Percentiles rank a stretch among this genome's conserved stretches.
These are phyloP conservation scores for Chlamydomonas incerta DNA, from an alignment of 139 green algal species.

Conservation along the genomic window DNA sequence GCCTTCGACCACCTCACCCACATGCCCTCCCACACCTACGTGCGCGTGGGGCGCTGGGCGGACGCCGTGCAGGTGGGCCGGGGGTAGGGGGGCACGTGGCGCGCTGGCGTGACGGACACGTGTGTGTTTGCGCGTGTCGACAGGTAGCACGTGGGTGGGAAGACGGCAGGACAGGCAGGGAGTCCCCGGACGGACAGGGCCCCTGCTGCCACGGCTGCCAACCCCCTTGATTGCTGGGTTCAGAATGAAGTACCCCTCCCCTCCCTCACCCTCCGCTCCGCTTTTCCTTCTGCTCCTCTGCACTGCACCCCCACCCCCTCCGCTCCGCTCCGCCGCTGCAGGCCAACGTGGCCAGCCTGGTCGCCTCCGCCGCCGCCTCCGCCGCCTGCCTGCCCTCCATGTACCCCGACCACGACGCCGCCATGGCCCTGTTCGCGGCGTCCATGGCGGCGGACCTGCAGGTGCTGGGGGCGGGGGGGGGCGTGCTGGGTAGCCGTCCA, in stretches of 20 bases:
- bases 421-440: slow-evolving; percentile 27
- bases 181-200: too few relatives aligned
- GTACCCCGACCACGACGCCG: slow-evolving; percentile 26
- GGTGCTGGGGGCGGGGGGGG: too few relatives aligned
- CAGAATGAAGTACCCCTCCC: too few relatives aligned
- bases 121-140: too few relatives aligned
- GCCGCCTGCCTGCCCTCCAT: neutral
- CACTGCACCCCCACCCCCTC: neutral
- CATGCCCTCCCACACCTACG: slow-evolving; percentile 67
- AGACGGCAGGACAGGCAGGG: too few relatives aligned
- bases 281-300: too few relatives aligned
- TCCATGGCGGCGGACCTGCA: neutral
- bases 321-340: neutral
- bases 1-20: slow-evolving; percentile 62
- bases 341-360: slow-evolving; percentile 22
- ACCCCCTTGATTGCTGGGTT: too few relatives aligned
- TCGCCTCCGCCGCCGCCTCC: neutral
- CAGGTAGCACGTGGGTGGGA: too few relatives aligned
- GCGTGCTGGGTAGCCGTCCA: too few relatives aligned
- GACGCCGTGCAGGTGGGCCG: slow-evolving; percentile 40
- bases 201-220: too few relatives aligned
- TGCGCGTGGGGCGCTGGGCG: slow-evolving; percentile 48
- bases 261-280: too few relatives aligned
- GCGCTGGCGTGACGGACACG: neutral
- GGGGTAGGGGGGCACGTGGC: neutral